These are phyloP conservation scores for Trichoderma harzianum DNA, from an alignment of 2,329 filamentous ascomycete species.

Conservation along the genomic window DNA sequence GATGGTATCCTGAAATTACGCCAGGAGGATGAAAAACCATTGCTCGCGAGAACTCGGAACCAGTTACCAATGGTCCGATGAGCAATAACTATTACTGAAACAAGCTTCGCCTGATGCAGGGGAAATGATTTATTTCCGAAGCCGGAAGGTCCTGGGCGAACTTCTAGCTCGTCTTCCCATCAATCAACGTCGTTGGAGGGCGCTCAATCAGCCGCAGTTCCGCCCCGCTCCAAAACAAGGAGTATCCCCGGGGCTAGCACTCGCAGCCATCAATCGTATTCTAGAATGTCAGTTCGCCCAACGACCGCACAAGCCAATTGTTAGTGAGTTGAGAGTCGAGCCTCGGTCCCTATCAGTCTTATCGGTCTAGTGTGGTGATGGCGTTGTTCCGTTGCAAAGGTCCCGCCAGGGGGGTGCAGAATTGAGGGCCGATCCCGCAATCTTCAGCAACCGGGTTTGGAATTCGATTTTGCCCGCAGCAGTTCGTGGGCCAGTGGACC, in stretches of 20 bases:
- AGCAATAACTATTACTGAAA: neutral
- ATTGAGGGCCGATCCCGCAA: neutral
- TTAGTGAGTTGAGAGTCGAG: neutral
- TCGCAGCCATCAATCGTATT: neutral
- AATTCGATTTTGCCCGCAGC: neutral
- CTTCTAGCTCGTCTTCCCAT: neutral
- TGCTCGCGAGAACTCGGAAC: neutral
- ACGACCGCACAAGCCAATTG: neutral
- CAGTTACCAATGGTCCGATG: neutral
- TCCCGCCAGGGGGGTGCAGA: neutral
- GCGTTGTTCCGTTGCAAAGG: slow-evolving; percentile 1
- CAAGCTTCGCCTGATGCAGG: neutral
- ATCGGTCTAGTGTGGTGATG: neutral
- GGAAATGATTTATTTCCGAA: slow-evolving; percentile 6
- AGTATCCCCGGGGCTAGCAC: slow-evolving; percentile 1
- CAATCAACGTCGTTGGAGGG: neutral
- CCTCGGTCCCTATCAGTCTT: neutral
- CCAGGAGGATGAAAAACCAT: neutral
- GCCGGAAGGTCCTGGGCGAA: slow-evolving; percentile 6
- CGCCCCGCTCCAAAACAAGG: slow-evolving; percentile 9
- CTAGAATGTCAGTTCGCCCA: neutral
- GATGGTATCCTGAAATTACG: neutral
- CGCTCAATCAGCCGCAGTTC: neutral
- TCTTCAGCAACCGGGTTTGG: neutral
- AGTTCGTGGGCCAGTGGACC: neutral